Evolutionary conservation across 768 basidiomycete genomes (phyloP), one percentile per base, ranked within the genome.

Genomic region (Pisolithus tinctorius): DNA sequence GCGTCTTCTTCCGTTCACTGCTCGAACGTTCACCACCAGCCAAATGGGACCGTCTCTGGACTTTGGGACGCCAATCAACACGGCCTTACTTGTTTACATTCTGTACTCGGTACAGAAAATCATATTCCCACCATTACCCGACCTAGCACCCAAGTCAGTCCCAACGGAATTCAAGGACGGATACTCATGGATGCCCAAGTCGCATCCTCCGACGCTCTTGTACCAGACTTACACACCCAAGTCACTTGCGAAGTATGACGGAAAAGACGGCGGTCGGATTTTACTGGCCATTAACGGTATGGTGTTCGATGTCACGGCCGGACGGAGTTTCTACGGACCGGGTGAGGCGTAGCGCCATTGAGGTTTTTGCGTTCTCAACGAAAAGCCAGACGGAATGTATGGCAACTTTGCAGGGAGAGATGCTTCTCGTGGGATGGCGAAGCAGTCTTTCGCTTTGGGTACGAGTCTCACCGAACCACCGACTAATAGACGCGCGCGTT

Each of bases 381-480:
- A 25, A 43, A 20, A 20, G 39, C 27, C 58, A 96, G 95, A 84
- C 60, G 95, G 94, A 0, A 91, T 93, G 80, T 97, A 97, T 63
- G 93, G 92, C 29, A 95, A 94, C 69, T 98, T 99, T 74, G 94
- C 96, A 3, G 96, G 95, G 5, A 71, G 94, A 45, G 95, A 99
- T 70, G 95, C 95, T 1, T 94, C 91, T 14, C 75, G 94, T 36
- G 94, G 95, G 4, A 94, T 98, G 89, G 95, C 95, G 6, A 96
- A 94, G 70, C 94, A 97, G 70, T 95, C 93, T 3, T 97, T 96
- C 58, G 94, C 94, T 47, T 29, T 73, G n/a, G 91, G 93, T 91
- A 61, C 48, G 86, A 62, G 34, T 6, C 6, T 47, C 20, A 20
- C 34, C 39, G n/a, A 20, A 26, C 26, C 25, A 10, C 6, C 34